phyloP scores from a whole-genome alignment of 148 eudicot species.

The Camellia japonica region DNA sequence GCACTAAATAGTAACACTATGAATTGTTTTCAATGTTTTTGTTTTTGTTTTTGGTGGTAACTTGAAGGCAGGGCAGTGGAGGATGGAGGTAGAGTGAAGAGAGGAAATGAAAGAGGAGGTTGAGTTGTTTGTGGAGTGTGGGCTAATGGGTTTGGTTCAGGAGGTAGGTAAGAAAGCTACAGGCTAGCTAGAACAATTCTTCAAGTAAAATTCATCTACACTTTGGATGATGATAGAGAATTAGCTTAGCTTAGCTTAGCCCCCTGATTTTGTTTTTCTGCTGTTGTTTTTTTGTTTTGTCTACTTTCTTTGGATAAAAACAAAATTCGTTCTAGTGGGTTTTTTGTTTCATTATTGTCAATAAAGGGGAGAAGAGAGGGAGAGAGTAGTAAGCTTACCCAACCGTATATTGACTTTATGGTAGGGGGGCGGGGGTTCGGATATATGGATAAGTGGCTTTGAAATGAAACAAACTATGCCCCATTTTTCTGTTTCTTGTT shows the following conservation, averaged over 20 bases:
- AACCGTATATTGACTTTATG: too few species aligned
- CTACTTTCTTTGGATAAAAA: neutral
- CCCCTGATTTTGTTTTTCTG: neutral
- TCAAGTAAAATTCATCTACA: constrained; percentile 13
- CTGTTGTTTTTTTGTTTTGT: neutral
- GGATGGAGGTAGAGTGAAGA: neutral
- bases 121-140: neutral
- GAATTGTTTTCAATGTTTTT: neutral
- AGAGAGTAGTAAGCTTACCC: neutral
- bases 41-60: neutral
- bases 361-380: neutral
- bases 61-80: too few species aligned
- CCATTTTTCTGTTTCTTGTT: too few species aligned
- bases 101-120: too few species aligned
- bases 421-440: too few species aligned
- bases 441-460: too few species aligned
- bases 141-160: neutral
- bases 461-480: too few species aligned
- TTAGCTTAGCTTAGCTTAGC: neutral
- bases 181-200: constrained; percentile 12
- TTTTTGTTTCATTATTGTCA: neutral
- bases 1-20: too few species aligned
- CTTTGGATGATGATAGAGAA: neutral
- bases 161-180: constrained; percentile 29
- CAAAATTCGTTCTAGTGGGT: neutral